phyloP scores from a whole-genome alignment of 2,329 filamentous ascomycete genomes.

The Coniochaeta hoffmannii region DNA sequence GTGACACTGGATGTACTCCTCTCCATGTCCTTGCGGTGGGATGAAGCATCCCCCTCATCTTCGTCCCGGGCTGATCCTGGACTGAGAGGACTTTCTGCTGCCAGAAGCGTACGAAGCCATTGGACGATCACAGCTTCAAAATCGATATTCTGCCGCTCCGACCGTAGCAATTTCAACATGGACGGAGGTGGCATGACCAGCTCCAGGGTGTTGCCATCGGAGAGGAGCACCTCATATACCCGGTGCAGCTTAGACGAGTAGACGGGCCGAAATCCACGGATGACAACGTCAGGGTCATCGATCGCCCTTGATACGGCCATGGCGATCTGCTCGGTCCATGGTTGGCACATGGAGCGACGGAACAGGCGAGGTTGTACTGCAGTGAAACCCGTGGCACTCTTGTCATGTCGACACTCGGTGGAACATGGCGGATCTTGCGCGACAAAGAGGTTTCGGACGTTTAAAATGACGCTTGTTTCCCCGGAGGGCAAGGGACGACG shows the following conservation, averaged over 20 bases:
- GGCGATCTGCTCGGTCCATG: constrained; percentile 13
- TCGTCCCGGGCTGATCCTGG: not conserved
- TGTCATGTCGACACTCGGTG: not conserved
- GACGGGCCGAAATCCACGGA: constrained; percentile 25
- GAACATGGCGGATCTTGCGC: not conserved
- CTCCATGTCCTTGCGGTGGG: not conserved
- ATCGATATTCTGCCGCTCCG: constrained; percentile 34
- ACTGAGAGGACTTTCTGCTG: constrained; percentile 2
- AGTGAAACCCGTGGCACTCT: not conserved
- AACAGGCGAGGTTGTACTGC: not conserved
- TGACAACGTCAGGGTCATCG: constrained; percentile 18
- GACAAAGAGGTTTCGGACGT: not conserved
- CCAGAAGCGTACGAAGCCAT: constrained; percentile 30
- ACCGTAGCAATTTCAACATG: constrained; percentile 37
- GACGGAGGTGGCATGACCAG: constrained; percentile 34
- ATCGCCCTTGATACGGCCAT: constrained; percentile 22
- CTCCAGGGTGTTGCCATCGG: constrained; percentile 31
- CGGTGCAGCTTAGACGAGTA: constrained; percentile 30
- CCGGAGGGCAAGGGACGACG: not conserved
- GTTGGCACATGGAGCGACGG: constrained; percentile 25
- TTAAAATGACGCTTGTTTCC: not conserved
- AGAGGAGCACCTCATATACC: constrained; percentile 33
- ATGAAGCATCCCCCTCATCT: not conserved
- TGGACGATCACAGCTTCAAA: constrained; percentile 37
- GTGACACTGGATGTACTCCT: not conserved